Evolutionary conservation across 1,139 yeast species (phyloP).

Genomic region (Taiozyma sp.): DNA sequence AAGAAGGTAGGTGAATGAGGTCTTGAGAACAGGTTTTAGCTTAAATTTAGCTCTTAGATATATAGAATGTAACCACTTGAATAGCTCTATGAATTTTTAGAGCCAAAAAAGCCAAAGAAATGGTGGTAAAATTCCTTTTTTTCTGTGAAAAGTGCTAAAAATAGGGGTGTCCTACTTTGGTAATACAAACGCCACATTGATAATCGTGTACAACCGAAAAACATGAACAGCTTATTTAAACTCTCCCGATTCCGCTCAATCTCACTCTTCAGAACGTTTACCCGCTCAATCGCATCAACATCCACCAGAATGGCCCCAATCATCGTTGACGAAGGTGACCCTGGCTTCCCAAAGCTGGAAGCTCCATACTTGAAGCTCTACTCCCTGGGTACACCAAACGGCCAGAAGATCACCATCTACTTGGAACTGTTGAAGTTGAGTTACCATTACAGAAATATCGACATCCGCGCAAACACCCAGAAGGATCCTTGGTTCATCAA

Average conservation of each 20-base stretch:
- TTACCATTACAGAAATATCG: constrained; percentile 41
- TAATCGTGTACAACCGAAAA: no score
- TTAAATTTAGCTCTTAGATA: no score
- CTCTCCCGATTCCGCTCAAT: not conserved
- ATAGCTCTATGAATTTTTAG: no score
- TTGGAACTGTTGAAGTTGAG: constrained; percentile 44
- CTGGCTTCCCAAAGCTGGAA: constrained; percentile 24
- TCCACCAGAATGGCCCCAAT: constrained; percentile 6
- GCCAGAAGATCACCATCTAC: constrained; percentile 44
- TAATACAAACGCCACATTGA: not conserved
- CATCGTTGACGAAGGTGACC: constrained; percentile 23
- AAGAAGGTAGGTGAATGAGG: no score
- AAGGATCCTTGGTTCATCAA: constrained; percentile 50
- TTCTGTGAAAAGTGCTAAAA: no score
- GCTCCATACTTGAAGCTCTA: constrained; percentile 40
- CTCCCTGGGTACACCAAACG: constrained; percentile 53
- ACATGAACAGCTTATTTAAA: not conserved
- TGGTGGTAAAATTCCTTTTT: no score
- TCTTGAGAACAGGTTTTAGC: no score
- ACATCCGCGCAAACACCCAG: constrained; percentile 36
- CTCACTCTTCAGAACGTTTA: not conserved
- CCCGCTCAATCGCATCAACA: not conserved
- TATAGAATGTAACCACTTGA: no score
- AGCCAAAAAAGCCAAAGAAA: no score
- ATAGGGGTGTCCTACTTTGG: no score